Evolutionary conservation across 2,329 filamentous ascomycete genomes (phyloP), one percentile per base, ranked within the genome.

Genomic region (Penicillium sp.): DNA sequence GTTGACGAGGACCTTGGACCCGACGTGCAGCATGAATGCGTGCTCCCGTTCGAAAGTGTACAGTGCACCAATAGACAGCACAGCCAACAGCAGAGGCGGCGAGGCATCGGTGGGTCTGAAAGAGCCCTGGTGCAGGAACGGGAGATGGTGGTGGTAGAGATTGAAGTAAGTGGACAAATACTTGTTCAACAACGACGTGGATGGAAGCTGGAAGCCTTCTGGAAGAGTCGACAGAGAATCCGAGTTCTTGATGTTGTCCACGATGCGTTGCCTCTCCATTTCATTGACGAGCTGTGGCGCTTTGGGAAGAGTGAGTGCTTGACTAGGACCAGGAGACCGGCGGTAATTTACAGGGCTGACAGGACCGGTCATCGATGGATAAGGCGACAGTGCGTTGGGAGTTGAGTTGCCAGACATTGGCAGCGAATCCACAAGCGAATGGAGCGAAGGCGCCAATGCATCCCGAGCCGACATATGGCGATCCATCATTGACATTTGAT

Each of bases 21-120:
- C 94, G 64, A 97, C 96, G 75, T 99, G 94, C 21, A 97, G 84
- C 82, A 96, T 91, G 71, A 97, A 97, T 0, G 94, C 94, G 71
- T 96, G 90, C 65, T 97, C 93, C 70, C 96, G 91, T 68, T 97
- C 93, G 71, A 97, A 97, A 16, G 93, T 93, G 74, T 97, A 97
- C 20, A 99, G 79, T 9, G 94, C 93, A 66, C 94, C 94, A 61
- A 99, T 97, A 24, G 94, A 97, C 52, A 99, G 79, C 16, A 97
- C 90, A 0, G 92, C 91, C 45, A 97, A 82, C 30, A 99, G 79
- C 8, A 99, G 79, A 20, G 94, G 87, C 12, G 93, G 87, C 47
- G 93, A 90, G 4, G 89, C 84, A 63, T 87, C 81, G 4, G 88
- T 88, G 3, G 92, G 90, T 62, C 86, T 84, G 76, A 97, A 97